Percentiles rank a stretch among this genome's conserved stretches.
Conservation (phyloP, 2,329 filamentous ascomycete genomes). For the Epicoccum sorghinum region DNA sequence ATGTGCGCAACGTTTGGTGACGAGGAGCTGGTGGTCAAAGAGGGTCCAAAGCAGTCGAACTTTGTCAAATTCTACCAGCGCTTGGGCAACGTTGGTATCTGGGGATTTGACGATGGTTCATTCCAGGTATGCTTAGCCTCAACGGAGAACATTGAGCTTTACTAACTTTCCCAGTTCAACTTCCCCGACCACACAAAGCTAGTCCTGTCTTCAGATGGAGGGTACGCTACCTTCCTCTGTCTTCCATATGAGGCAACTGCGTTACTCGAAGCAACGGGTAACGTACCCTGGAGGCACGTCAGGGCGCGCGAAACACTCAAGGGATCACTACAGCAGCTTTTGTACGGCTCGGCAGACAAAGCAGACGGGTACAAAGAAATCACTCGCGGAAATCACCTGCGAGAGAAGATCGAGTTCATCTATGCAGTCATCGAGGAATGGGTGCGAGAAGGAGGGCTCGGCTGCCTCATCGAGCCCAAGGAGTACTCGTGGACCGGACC, state of each 20-base stretch:
- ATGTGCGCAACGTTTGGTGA: slow-evolving; percentile 58
- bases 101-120: slow-evolving; percentile 81
- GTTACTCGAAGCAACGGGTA: slow-evolving; percentile 67
- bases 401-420: slow-evolving; percentile 76
- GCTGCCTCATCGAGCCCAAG: slow-evolving; percentile 51
- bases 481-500: slow-evolving; percentile 52
- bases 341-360: slow-evolving; percentile 63
- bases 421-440: slow-evolving; percentile 72
- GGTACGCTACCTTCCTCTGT: slow-evolving; percentile 78
- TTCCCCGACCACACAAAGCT: slow-evolving; percentile 90
- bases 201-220: slow-evolving; percentile 75
- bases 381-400: slow-evolving; percentile 72
- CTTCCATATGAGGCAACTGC: slow-evolving; percentile 73
- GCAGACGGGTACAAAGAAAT: slow-evolving; percentile 60
- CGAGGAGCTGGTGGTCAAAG: slow-evolving; percentile 55
- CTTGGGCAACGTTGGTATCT: slow-evolving; percentile 80
- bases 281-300: slow-evolving; percentile 68
- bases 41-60: slow-evolving; percentile 51
- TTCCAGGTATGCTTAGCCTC: slow-evolving; percentile 65
- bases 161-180: slow-evolving; percentile 68
- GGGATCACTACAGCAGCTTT: slow-evolving; percentile 73
- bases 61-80: slow-evolving; percentile 83
- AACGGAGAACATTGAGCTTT: background rate
- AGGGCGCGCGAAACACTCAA: slow-evolving; percentile 73
- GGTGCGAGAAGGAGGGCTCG: slow-evolving; percentile 72